These are phyloP conservation scores for Leishmania braziliensis DNA, from an alignment of 208 protist genomes.

Conservation along the genomic window DNA sequence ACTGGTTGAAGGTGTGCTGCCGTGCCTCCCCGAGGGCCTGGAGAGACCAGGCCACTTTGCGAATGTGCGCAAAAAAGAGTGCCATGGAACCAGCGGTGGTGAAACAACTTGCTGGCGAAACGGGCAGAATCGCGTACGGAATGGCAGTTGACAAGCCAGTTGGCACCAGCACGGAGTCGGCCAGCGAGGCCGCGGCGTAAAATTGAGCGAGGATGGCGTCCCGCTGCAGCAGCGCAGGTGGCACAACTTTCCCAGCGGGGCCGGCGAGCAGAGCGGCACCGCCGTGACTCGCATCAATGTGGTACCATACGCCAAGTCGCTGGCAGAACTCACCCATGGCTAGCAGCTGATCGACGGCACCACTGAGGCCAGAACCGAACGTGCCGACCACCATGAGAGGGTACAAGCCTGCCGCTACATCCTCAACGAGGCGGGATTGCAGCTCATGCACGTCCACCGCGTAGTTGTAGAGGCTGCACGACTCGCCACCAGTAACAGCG, in stretches of 20 bases:
- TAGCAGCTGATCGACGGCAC: conserved; percentile 58
- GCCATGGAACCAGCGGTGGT: neutral
- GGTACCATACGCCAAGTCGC: conserved; percentile 67
- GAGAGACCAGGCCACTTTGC: conserved; percentile 41
- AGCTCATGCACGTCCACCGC: conserved; percentile 48
- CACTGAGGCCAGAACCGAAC: conserved; percentile 50
- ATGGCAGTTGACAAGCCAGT: conserved; percentile 16
- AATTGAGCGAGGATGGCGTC: conserved; percentile 16
- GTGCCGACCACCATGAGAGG: conserved; percentile 69
- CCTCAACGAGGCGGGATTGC: conserved; percentile 62
- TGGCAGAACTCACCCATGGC: conserved; percentile 49
- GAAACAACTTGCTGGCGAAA: neutral
- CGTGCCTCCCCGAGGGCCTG: conserved; percentile 32
- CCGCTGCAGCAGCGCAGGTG: neutral
- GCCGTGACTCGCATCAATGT: conserved; percentile 67
- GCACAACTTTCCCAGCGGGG: neutral
- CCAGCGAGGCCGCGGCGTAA: conserved; percentile 2
- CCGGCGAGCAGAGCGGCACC: conserved; percentile 39
- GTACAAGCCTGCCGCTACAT: conserved; percentile 56
- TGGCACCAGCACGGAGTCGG: conserved; percentile 25
- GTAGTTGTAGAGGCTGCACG: conserved; percentile 37
- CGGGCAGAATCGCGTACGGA: conserved; percentile 12
- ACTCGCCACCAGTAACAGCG: neutral
- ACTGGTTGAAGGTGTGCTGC: conserved; percentile 24
- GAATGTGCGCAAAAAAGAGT: conserved; percentile 36